These are phyloP conservation scores for Wickerhamiella pararugosa DNA, from an alignment of 1,139 yeast species.

Conservation along the genomic window DNA sequence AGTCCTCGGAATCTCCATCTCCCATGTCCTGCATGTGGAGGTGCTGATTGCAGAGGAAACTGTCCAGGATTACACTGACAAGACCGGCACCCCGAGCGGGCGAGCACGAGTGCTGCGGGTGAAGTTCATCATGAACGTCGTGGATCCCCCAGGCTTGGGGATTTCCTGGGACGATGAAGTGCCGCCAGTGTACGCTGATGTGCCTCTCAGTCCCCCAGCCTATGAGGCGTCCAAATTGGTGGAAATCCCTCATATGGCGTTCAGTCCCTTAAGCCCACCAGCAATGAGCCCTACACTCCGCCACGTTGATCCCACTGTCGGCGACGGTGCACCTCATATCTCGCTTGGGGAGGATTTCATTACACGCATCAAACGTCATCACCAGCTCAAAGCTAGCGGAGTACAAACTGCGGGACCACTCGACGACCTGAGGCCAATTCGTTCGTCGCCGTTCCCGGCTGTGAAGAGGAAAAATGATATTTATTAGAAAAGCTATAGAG, in stretches of 20 bases:
- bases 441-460: no score
- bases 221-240: constrained; percentile 30
- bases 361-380: not conserved
- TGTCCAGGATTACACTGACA: constrained; percentile 14
- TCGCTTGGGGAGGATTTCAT: constrained; percentile 2
- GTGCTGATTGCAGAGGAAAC: constrained; percentile 84
- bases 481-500: not conserved
- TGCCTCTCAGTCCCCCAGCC: constrained; percentile 76
- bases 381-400: no score
- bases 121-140: constrained; percentile 71
- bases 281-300: constrained; percentile 10
- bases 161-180: constrained; percentile 99
- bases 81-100: constrained; percentile 74
- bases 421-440: no score
- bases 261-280: constrained; percentile 9
- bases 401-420: no score
- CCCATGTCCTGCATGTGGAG: constrained; percentile 67
- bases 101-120: constrained; percentile 86
- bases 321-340: not conserved
- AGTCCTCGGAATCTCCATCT: constrained; percentile 56
- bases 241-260: constrained; percentile 14
- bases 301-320: constrained; percentile 10
- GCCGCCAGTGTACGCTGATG: constrained; percentile 88
- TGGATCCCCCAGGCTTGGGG: constrained; percentile 90
- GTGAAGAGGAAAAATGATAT: not conserved